Conservation (phyloP, 805 yeast genomes). For the Saturnispora gosingensis region DNA sequence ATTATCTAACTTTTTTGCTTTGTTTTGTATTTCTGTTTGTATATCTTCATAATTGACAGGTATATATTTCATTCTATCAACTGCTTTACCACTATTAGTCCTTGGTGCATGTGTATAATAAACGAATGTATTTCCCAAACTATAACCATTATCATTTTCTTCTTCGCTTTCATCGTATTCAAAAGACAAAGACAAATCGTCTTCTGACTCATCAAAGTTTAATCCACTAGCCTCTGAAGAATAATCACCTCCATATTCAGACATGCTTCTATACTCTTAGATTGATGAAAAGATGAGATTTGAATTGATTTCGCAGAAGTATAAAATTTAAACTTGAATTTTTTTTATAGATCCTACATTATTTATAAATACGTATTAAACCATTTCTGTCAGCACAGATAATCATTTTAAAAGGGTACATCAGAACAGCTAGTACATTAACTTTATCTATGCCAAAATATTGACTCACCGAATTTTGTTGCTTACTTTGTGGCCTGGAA, state of each 20-base stretch:
- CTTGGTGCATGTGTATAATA: constrained; percentile 16
- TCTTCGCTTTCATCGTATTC: constrained; percentile 19
- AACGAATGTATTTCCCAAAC: background rate
- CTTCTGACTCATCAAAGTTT: background rate
- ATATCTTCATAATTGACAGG: constrained; percentile 26
- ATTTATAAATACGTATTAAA: constrained; percentile 48
- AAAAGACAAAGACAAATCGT: background rate
- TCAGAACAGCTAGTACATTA: constrained; percentile 1
- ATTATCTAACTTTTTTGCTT: constrained; percentile 27
- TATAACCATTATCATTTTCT: constrained; percentile 14
- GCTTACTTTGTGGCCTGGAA: constrained; percentile 7
- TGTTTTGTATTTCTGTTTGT: constrained; percentile 18
- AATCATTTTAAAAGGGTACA: constrained; percentile 36
- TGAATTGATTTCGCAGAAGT: background rate
- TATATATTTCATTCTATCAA: constrained; percentile 25
- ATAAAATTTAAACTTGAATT: too few species aligned
- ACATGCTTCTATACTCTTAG: background rate
- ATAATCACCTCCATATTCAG: constrained; percentile 7
- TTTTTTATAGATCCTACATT: background rate
- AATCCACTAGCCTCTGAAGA: constrained; percentile 7
- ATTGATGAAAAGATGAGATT: background rate
- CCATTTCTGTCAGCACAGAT: constrained; percentile 65
- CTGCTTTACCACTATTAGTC: constrained; percentile 16
- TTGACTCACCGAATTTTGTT: background rate
- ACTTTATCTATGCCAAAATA: constrained; percentile 7